A percentile compares a stretch with the other conserved stretches of the same genome.
phyloP scores from a whole-genome alignment of 768 basidiomycete genomes.

The Hemileccinum impolitum region DNA sequence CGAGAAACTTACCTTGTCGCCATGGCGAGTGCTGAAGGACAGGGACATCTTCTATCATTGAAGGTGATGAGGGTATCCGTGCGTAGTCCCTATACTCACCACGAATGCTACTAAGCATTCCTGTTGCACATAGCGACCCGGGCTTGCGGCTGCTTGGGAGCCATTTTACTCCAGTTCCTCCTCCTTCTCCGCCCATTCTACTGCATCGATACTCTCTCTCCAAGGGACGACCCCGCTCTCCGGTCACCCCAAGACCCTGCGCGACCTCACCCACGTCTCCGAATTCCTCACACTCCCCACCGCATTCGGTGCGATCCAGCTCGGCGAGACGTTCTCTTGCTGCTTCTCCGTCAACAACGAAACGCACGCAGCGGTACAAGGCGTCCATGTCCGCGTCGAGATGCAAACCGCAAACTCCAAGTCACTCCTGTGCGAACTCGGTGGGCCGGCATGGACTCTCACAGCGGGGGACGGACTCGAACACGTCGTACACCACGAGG shows the following conservation, averaged over 20 bases:
- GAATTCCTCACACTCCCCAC: conserved; percentile 79
- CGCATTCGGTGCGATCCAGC: conserved; percentile 81
- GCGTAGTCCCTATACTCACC: conserved; percentile 33
- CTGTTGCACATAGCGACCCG: conserved; percentile 53
- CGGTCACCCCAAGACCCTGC: conserved; percentile 78
- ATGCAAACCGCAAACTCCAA: conserved; percentile 81
- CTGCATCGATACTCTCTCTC: conserved; percentile 71
- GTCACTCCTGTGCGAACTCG: conserved; percentile 58
- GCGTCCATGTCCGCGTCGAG: conserved; percentile 68
- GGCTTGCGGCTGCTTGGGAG: conserved; percentile 74
- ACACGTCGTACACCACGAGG: conserved; percentile 75
- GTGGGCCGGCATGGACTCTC: conserved; percentile 49
- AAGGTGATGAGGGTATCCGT: conserved; percentile 90
- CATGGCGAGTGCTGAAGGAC: conserved; percentile 43
- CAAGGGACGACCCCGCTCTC: conserved; percentile 68
- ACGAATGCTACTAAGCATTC: conserved; percentile 1
- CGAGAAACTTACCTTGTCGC: neutral
- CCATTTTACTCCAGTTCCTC: conserved; percentile 85
- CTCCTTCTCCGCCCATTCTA: conserved; percentile 78
- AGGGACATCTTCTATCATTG: conserved; percentile 66
- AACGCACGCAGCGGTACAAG: conserved; percentile 56
- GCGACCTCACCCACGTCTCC: conserved; percentile 75
- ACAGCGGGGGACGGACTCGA: conserved; percentile 59
- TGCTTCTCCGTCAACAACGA: conserved; percentile 84
- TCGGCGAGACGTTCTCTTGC: conserved; percentile 86